These are phyloP conservation scores for Solanum aculeatissimum DNA, from an alignment of 305 asterid genomes.

Conservation along the genomic window DNA sequence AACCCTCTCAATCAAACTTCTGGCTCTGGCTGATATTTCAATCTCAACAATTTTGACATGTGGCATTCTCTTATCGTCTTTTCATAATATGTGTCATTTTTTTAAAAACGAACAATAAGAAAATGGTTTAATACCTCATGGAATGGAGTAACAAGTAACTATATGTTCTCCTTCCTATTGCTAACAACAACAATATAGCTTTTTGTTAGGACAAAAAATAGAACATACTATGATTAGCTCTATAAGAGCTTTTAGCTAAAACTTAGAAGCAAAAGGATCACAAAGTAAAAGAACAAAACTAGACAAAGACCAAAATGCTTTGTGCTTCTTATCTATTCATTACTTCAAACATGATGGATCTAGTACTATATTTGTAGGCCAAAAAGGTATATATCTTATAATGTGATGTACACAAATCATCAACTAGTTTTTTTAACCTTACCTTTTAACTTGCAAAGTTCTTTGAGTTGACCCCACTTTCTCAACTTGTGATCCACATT, in stretches of 20 bases:
- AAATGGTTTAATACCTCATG: not conserved
- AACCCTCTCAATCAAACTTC: no score
- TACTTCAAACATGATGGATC: not conserved
- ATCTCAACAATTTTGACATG: not conserved
- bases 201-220: not conserved
- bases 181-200: not conserved
- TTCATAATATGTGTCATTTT: not conserved
- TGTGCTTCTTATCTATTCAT: not conserved
- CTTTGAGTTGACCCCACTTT: not conserved
- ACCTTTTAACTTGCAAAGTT: not conserved
- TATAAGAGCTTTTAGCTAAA: not conserved
- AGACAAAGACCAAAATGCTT: not conserved
- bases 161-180: not conserved
- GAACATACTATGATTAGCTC: not conserved
- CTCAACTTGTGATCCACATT: not conserved
- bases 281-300: not conserved
- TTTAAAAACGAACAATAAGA: not conserved
- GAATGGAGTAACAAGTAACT: not conserved
- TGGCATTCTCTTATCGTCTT: not conserved
- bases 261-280: not conserved
- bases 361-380: not conserved
- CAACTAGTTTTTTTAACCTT: not conserved
- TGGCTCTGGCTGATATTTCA: not conserved
- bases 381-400: not conserved
- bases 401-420: not conserved